phyloP scores from a whole-genome alignment of 1,139 yeast genomes.

The Taphrina confusa region DNA sequence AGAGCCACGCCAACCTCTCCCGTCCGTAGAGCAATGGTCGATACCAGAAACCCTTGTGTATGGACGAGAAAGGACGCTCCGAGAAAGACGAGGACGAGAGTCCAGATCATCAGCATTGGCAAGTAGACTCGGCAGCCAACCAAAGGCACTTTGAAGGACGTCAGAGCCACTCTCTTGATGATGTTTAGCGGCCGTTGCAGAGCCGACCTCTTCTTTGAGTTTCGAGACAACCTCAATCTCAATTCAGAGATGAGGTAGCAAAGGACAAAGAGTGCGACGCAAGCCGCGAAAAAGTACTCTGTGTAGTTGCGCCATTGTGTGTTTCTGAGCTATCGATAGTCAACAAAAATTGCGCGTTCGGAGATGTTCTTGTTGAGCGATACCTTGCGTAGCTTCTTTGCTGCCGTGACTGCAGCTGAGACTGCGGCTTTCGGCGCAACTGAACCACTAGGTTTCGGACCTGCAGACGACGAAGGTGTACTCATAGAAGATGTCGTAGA shows the following conservation, averaged over 20 bases:
- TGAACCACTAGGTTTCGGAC: too few species aligned
- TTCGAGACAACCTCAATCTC: not conserved
- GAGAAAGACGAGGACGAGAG: not conserved
- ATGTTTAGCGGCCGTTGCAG: not conserved
- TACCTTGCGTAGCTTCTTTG: constrained; percentile 2
- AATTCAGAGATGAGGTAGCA: not conserved
- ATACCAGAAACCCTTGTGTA: not conserved
- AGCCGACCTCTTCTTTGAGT: not conserved
- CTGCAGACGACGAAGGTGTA: too few species aligned
- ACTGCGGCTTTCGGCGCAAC: not conserved
- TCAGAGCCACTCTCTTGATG: not conserved
- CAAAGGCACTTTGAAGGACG: constrained; percentile 15
- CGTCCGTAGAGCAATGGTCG: not conserved
- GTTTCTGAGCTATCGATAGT: constrained; percentile 1
- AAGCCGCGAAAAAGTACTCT: constrained; percentile 22
- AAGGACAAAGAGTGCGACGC: constrained; percentile 9
- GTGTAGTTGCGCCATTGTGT: constrained; percentile 4
- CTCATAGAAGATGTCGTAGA: too few species aligned
- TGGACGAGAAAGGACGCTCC: not conserved
- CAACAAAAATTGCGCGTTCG: not conserved
- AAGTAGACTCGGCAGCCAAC: not conserved
- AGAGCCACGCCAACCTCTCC: constrained; percentile 49
- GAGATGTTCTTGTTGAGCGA: not conserved
- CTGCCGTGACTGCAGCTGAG: not conserved
- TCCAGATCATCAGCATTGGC: constrained; percentile 5